Evolutionary conservation across 768 basidiomycete genomes (phyloP), one percentile per base, ranked within the genome.

Genomic region (Suillus spraguei): DNA sequence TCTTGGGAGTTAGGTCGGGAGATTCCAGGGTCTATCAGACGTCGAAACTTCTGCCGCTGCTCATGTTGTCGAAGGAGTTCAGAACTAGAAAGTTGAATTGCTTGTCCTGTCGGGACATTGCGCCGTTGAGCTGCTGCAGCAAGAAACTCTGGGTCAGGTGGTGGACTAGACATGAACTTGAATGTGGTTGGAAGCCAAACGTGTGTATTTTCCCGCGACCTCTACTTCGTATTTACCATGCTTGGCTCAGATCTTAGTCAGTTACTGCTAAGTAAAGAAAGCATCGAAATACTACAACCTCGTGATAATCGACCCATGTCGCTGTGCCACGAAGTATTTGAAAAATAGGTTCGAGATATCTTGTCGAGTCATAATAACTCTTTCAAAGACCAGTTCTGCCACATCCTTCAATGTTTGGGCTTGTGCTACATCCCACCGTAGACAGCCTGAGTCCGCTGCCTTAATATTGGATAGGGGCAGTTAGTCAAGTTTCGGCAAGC

Each of bases 1-100:
- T 83, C 83, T 65, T 83, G 83, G 14, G 87, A 73, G 71, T 93
- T 93, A 6, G 85, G 89, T 3, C 92, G 83, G 59, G 84, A 69
- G 68, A 94, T 93, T 16, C 90, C 91, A 52, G 91, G 91, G 68
- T 94, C 90, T 64, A 94, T 82, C 64, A 94, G 78, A 44, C 92
- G 81, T 50, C 92, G 83, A 73, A 94, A 93, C 62, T 79, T 79
- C 70, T 89, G 90, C 47, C 88, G 85, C 60, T 82, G 83, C 60
- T 89, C 89, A 67, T 89, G 85, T 65, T 92, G 84, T 65, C 80
- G 78, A 39, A 63, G 63, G 42, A 67, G 66, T 50, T 68, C 70
- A 16, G 66, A 33, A 32, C 50, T 50, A 1, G 70, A 28, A 28
- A 28, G 28, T 28, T 28, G 60, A 3, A n/a, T 3, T 20, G 35